Percentiles rank a stretch among this genome's conserved stretches.
These are phyloP conservation scores for Chaetoceros tenuissimus DNA, from an alignment of 108 stramenopile genomes.

Conservation along the genomic window DNA sequence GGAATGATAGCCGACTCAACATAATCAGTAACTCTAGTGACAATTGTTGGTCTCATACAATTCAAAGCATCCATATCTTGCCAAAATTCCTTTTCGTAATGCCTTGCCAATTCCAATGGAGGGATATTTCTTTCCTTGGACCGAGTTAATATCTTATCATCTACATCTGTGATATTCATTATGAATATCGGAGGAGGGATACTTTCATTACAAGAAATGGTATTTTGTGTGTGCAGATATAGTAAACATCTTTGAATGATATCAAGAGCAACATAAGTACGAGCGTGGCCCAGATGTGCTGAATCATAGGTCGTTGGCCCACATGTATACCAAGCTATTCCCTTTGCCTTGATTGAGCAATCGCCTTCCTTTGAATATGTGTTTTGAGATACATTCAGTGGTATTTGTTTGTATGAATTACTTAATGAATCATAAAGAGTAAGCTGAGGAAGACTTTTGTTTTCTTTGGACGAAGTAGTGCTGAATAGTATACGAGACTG, in stretches of 20 bases:
- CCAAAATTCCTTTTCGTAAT: conserved; percentile 60
- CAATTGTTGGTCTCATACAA: conserved; percentile 63
- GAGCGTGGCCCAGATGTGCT: conserved; percentile 93
- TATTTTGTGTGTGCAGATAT: conserved; percentile 21
- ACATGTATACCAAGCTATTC: conserved; percentile 92
- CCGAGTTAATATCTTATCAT: conserved; percentile 91
- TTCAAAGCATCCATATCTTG: conserved; percentile 62
- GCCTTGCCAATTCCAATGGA: conserved; percentile 47
- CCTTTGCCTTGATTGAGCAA: conserved; percentile 10
- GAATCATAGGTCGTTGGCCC: conserved; percentile 98
- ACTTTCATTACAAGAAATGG: not conserved
- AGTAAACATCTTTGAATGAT: conserved; percentile 83
- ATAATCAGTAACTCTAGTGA: conserved; percentile 93
- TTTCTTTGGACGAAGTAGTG: too few relatives aligned
- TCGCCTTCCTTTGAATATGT: too few relatives aligned
- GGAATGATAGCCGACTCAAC: conserved; percentile 78
- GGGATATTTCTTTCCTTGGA: conserved; percentile 33
- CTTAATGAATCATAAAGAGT: conserved; percentile 2
- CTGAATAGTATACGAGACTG: too few relatives aligned
- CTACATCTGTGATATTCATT: conserved; percentile 96
- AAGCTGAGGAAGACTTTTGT: not conserved
- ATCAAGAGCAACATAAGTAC: conserved; percentile 94
- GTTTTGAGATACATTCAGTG: not conserved
- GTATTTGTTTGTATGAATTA: conserved; percentile 1
- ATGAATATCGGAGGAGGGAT: conserved; percentile 51